Conservation (phyloP, 257 asterid genomes). For the Solanum ahanhuiri region DNA sequence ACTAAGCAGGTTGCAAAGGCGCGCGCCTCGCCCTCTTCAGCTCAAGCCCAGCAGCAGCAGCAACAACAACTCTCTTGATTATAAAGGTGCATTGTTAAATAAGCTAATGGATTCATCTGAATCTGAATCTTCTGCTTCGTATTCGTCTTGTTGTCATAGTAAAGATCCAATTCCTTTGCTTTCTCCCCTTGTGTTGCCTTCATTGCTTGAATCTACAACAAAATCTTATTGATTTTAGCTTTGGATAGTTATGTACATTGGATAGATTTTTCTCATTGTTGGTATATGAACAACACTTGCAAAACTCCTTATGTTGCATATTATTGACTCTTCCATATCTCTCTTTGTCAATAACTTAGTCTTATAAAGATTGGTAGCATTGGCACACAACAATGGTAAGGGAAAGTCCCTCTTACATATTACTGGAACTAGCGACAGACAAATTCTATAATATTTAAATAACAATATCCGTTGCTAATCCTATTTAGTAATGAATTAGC, state of each 20-base stretch:
- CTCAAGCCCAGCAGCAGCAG: background rate
- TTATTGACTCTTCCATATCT: background rate
- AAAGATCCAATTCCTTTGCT: slow-evolving; percentile 55
- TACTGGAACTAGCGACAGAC: background rate
- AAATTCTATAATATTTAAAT: too few relatives aligned
- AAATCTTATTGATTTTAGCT: slow-evolving; percentile 9
- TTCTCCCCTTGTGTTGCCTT: slow-evolving; percentile 47
- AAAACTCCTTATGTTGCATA: background rate
- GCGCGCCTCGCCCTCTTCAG: slow-evolving; percentile 20
- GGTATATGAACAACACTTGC: background rate
- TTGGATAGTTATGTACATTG: background rate
- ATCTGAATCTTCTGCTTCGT: background rate
- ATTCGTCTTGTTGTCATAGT: slow-evolving; percentile 14
- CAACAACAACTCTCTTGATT: background rate
- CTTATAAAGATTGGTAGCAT: background rate
- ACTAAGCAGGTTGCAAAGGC: slow-evolving; percentile 18
- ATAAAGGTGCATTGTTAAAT: slow-evolving; percentile 2
- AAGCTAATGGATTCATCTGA: background rate
- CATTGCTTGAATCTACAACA: slow-evolving; percentile 27
- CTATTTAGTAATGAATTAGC: background rate
- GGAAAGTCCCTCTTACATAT: background rate
- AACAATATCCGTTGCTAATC: background rate
- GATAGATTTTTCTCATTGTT: background rate
- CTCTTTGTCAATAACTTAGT: background rate
- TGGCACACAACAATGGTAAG: background rate